A percentile compares a stretch with the other conserved stretches of the same genome.
Conservation (phyloP, 805 yeast genomes). For the Lachancea sp. region DNA sequence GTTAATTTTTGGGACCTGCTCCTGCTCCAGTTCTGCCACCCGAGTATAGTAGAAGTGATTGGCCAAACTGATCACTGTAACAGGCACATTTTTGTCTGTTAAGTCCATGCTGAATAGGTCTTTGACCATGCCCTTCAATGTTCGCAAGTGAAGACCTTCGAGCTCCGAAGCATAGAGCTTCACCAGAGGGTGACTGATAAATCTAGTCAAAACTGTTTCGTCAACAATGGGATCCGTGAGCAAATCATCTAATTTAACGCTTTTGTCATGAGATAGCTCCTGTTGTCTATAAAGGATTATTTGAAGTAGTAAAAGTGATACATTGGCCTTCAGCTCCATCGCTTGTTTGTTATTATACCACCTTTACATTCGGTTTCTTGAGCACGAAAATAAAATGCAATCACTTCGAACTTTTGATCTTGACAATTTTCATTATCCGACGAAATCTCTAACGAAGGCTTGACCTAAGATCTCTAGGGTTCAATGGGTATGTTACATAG, state of each 20-base stretch:
- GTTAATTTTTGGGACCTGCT: constrained; percentile 20
- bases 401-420: too few species aligned
- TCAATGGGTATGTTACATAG: constrained; percentile 9
- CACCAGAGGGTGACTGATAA: constrained; percentile 22
- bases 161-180: constrained; percentile 24
- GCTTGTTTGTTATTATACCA: neutral
- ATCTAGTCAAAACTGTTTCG: constrained; percentile 15
- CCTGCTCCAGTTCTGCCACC: constrained; percentile 19
- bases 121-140: constrained; percentile 17
- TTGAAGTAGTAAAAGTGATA: constrained; percentile 24
- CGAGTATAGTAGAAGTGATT: constrained; percentile 26
- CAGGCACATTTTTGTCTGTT: constrained; percentile 11
- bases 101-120: constrained; percentile 21
- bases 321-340: constrained; percentile 7
- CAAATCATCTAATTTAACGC: constrained; percentile 14
- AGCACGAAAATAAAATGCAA: too few species aligned
- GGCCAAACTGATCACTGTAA: constrained; percentile 24
- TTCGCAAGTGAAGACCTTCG: constrained; percentile 16
- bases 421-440: neutral
- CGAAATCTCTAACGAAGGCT: neutral
- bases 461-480: neutral
- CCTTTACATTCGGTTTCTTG: neutral
- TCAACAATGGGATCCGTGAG: constrained; percentile 27
- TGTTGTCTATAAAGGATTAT: constrained; percentile 27
- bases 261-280: constrained; percentile 18